Base-by-base conservation (phyloP, 768 basidiomycete species). In the Coprinellus aureogranulatus region DNA sequence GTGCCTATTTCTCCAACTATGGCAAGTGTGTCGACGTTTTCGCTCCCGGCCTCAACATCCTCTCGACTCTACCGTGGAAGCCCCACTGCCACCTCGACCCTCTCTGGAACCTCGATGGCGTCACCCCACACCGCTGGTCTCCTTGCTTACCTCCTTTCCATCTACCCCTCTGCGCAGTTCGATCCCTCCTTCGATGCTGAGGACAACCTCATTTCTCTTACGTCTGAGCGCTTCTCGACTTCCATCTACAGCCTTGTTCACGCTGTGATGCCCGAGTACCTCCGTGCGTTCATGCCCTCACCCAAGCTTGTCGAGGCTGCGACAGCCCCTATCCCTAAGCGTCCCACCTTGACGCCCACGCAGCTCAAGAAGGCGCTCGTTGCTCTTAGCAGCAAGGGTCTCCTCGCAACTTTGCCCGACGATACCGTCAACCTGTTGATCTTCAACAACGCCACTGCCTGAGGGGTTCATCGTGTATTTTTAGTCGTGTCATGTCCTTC, bases 21-120 rank as follows among this genome's bases (percentile, higher is more conserved):
- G 97, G 96, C 22, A 62, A 76, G 53, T 98, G 95, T 68, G 94
- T 98, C 53, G 92, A 98, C 65, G 81, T 98, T 61, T 95, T 97
- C 64, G 95, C 84, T 30, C 96, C 95, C 51, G 92, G 90, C 59
- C 75, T 95, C 60, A 93, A 93, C 79, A 96, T 98, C 69, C 77
- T 89, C 2, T 95, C 91, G 37, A 96, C 92, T n/a, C 54, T 97
- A 85, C 78, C 92, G 81, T 58, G 86, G 86, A 30, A 80, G 83
- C 59, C 70, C 68, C 58, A 67, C 60, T 4, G 83, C 90, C n/a
- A 79, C 78, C 49, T 84, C 86, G 64, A 90, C 87, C 9, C 83
- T 97, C 63, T 93, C 91, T 0, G 93, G 93, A 42, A 94, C 93
- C 8, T 93, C 90, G 16, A 97, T 97, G 94, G 94, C 95, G 14